Base-by-base conservation (phyloP, 129 eudicot species). In the Oenanthe sinensis region DNA sequence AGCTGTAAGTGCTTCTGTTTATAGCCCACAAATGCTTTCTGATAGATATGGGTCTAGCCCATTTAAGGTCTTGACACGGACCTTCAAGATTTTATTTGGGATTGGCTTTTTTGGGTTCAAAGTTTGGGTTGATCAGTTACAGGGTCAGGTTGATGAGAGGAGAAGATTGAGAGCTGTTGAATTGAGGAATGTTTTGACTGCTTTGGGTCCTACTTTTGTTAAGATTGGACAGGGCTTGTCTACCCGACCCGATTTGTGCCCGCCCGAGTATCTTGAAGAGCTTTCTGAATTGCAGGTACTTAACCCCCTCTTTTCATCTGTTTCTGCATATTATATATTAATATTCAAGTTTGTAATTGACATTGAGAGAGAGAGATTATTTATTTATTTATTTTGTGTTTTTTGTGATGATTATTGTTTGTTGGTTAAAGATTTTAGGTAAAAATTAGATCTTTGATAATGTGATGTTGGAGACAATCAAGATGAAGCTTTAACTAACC, bases 201-300 rank as follows among this genome's bases (percentile, higher is more conserved):
- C 83, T 49, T 83, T 95, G 55, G 97, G 98, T 26, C 98, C 98
- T 76, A 95, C 98, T 77, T 95, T 95, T 81, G 95, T 95, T 78
- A 95, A 95, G 84, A 83, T 95, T 78, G 97, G 98, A 30, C 98
- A 95, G 89, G 98, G 98, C 5, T 87, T 94, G 68, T 94, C 98
- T 6, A 94, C 98, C 49, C 75, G 98, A 58, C 98, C 98, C 43
- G 98, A 95, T 84, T 78, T 95, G 30, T 95, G 98, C 47, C 98
- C 98, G 6, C 85, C 97, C 2, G 94, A 88, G 77, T 95, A 85
- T 79, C 97, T 95, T 37, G 98, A 95, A 85, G 98, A 95, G 87
- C 97, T 95, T 26, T 77, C 98, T 0, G 87, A 90, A 83, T 79
- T 95, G 79, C 97, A 95, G 97, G 98, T 94, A 81, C 6, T 60